Evolutionary conservation across 208 protist genomes (phyloP).

Genomic region (Trypanosoma mega): DNA sequence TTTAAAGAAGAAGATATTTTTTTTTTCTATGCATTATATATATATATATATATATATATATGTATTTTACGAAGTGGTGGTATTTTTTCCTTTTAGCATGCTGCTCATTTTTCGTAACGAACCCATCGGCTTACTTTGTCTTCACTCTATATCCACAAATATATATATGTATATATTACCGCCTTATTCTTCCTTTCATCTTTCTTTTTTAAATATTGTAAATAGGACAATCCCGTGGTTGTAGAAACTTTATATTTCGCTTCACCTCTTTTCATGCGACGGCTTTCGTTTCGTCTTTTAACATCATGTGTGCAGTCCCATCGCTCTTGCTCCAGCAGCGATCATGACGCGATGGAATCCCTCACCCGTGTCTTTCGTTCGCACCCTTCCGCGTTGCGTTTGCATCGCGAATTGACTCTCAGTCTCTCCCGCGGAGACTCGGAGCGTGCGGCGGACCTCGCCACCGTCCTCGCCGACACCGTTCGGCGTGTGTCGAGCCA

Average conservation of each 20-base stretch:
- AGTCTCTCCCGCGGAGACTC: slow-evolving; percentile 64
- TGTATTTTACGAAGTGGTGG: no score
- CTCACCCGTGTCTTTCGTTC: slow-evolving; percentile 68
- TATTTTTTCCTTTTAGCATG: no score
- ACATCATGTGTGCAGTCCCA: background rate
- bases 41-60: no score
- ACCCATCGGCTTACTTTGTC: no score
- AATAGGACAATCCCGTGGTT: no score
- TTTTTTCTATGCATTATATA: no score
- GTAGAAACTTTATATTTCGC: background rate
- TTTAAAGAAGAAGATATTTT: no score
- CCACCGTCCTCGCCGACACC: slow-evolving; percentile 48
- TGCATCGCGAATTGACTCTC: slow-evolving; percentile 77
- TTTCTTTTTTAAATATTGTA: no score
- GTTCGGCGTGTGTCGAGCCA: slow-evolving; percentile 32
- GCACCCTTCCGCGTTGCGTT: slow-evolving; percentile 55
- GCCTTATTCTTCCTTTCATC: no score
- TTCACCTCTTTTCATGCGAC: slow-evolving; percentile 1
- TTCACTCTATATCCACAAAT: no score
- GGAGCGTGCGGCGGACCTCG: slow-evolving; percentile 58
- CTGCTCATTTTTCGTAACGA: no score
- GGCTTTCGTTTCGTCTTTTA: background rate
- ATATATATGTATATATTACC: no score
- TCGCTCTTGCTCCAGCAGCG: background rate
- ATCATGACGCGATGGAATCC: slow-evolving; percentile 55